These are phyloP conservation scores for Nothophoma quercina DNA, from an alignment of 2,329 filamentous ascomycete species.

Conservation along the genomic window DNA sequence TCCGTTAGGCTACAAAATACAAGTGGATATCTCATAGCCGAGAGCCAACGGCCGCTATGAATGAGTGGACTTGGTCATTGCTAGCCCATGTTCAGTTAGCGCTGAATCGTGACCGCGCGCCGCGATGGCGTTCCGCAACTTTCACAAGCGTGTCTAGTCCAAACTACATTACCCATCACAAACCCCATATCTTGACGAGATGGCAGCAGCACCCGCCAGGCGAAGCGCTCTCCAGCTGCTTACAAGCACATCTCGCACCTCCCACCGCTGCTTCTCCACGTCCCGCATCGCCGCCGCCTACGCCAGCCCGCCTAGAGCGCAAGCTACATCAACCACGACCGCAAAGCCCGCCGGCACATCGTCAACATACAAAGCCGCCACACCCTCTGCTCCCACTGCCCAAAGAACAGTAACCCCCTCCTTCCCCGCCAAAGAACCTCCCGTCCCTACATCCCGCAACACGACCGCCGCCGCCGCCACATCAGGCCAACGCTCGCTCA, in stretches of 20 bases:
- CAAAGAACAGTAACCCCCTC: conserved; percentile 38
- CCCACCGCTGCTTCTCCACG: conserved; percentile 31
- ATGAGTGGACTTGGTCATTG: no score
- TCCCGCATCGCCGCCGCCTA: conserved; percentile 35
- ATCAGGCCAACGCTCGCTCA: conserved; percentile 52
- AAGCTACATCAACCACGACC: conserved; percentile 21
- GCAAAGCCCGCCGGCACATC: conserved; percentile 24
- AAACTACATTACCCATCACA: background rate
- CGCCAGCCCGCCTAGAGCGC: conserved; percentile 29
- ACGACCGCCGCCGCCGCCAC: conserved; percentile 37
- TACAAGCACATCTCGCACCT: conserved; percentile 23
- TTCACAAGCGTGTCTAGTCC: conserved; percentile 5
- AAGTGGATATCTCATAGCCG: conserved; percentile 8
- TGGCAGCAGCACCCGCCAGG: conserved; percentile 32
- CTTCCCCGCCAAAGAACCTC: conserved; percentile 43
- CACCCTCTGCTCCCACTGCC: conserved; percentile 21
- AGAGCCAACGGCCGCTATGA: no score
- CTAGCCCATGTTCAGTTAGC: no score
- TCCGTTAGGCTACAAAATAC: conserved; percentile 9
- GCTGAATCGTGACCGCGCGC: conserved; percentile 16
- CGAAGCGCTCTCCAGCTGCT: conserved; percentile 31
- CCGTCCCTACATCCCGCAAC: conserved; percentile 43
- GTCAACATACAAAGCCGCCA: conserved; percentile 10
- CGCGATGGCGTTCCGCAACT: conserved; percentile 8
- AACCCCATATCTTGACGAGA: conserved; percentile 10